These are phyloP conservation scores for Raddia guianensis DNA, from an alignment of 176 grass and related monocot genomes.

Conservation along the genomic window DNA sequence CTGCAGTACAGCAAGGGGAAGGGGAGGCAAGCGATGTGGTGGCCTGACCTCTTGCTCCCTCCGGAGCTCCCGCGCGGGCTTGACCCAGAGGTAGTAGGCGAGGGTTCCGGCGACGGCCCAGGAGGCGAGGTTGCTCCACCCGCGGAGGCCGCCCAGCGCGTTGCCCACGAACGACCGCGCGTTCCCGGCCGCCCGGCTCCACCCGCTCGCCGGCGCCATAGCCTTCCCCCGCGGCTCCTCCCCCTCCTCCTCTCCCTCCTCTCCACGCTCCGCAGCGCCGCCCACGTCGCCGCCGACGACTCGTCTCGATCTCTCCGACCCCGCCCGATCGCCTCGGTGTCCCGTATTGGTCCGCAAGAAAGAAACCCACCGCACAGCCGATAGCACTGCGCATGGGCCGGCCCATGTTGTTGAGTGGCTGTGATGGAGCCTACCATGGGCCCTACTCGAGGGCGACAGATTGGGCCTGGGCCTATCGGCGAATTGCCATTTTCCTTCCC, in stretches of 20 bases:
- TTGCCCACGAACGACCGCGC: constrained; percentile 87
- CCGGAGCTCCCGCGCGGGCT: constrained; percentile 67
- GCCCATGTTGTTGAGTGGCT: background rate
- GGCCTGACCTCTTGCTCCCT: constrained; percentile 80
- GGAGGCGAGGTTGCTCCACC: constrained; percentile 83
- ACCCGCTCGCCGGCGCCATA: constrained; percentile 55
- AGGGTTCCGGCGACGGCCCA: constrained; percentile 89
- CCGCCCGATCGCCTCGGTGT: constrained; percentile 29
- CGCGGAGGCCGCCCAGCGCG: constrained; percentile 81
- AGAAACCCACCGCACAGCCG: background rate
- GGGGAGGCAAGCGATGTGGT: too few relatives aligned
- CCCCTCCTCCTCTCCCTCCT: background rate
- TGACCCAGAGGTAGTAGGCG: constrained; percentile 99
- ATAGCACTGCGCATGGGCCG: background rate
- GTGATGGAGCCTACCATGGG: background rate
- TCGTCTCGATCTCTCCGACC: constrained; percentile 6
- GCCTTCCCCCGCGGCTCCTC: background rate
- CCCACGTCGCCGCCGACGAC: constrained; percentile 27
- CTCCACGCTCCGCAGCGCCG: background rate
- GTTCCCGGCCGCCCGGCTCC: constrained; percentile 59
- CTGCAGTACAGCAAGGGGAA: background rate
- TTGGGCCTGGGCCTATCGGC: background rate
- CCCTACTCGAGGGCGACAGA: too few relatives aligned
- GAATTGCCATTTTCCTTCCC: too few relatives aligned
- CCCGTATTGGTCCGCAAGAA: constrained; percentile 50